Evolutionary conservation across 2,329 filamentous ascomycete species (phyloP), one percentile per base, ranked within the genome.

Genomic region (Trichoderma citrinoviride): DNA sequence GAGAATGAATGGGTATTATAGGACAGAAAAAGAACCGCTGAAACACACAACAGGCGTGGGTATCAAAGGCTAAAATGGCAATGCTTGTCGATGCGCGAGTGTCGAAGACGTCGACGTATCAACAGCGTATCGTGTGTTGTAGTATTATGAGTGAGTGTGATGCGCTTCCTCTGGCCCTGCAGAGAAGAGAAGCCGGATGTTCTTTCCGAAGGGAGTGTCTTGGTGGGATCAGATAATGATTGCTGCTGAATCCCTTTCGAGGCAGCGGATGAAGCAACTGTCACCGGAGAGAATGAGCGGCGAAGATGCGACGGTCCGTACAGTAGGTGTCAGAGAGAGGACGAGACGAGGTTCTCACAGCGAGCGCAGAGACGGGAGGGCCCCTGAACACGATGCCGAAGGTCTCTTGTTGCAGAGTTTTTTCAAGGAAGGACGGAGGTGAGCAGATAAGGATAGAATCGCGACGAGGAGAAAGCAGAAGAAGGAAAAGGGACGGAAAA

Each of bases 311-410:
- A 37, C 33, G n/a, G 41, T 52, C n/a, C 19, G 52, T 43, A 29
- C 27, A 44, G 50, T 44, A 19, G n/a, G 46, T 37, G 53, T 63
- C 29, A 66, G 47, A 57, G 61, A 64, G 54, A 50, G 64, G 64
- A 63, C 64, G 64, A 61, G 64, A 66, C 64, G 44, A 64, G 46
- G 33, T 37, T 53, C 58, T 47, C 53, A 58, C 61, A 50, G 46
- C 53, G 44, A 44, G 54, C 37, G 46, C 61, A 50, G 61, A 58
- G 61, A 64, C 61, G 46, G 54, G 33, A 57, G 47, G 53, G 61
- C 61, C 53, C 53, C 61, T 64, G 53, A 50, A 25, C 46, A 43
- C 61, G 53, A 55, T 27, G 46, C 50, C 52, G 52, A 37, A 33
- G n/a, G 63, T 65, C 63, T 65, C 63, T 46, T 47, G 27, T 53